Conservation (phyloP, 2,329 filamentous ascomycete genomes). For the Albophoma yamanashiensis region DNA sequence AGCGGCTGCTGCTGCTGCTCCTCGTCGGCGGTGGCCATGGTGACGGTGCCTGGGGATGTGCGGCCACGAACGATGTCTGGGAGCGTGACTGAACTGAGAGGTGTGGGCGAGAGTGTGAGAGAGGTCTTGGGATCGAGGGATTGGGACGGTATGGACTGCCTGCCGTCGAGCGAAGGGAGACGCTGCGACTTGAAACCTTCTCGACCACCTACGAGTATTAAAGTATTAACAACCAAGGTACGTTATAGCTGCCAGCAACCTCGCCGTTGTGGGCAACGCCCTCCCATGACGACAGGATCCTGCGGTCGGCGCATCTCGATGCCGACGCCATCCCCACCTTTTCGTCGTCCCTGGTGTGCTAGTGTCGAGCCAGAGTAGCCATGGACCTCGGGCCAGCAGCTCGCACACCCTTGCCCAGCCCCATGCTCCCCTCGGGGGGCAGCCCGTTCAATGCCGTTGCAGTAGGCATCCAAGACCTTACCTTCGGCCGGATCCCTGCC, state of each 20-base stretch:
- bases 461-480: too few relatives aligned
- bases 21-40: slow-evolving; percentile 11
- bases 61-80: too few relatives aligned
- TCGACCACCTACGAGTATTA: too few relatives aligned
- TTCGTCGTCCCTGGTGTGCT: background rate
- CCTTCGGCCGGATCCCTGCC: background rate
- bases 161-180: background rate
- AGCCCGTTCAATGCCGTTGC: too few relatives aligned
- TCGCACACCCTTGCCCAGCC: background rate
- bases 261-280: background rate
- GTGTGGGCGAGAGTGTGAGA: background rate
- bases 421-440: background rate
- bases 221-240: too few relatives aligned
- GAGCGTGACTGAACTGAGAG: too few relatives aligned
- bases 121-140: background rate
- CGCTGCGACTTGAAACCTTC: background rate
- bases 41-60: background rate
- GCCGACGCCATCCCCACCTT: background rate
- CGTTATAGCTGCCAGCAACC: too few relatives aligned
- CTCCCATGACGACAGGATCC: background rate
- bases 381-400: background rate
- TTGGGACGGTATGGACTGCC: background rate
- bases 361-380: background rate
- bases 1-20: slow-evolving; percentile 10
- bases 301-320: background rate